These are phyloP conservation scores for Pseudogymnoascus destructans DNA, from an alignment of 2,329 filamentous ascomycete genomes.

Conservation along the genomic window DNA sequence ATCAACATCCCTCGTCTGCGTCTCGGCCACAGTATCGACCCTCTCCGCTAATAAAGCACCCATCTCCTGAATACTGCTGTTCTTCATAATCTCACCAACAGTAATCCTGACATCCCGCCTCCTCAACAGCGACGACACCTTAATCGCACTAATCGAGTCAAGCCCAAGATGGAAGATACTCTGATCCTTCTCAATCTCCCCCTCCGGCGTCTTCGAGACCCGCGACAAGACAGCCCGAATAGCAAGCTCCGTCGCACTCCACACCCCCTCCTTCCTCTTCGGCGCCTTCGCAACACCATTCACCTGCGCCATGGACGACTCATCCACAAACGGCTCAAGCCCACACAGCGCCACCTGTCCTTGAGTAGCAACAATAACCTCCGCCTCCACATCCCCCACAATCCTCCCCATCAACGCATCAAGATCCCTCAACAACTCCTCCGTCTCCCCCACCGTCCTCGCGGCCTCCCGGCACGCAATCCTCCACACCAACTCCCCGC, in stretches of 20 bases:
- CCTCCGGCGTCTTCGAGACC: constrained; percentile 44
- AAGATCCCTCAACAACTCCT: constrained; percentile 42
- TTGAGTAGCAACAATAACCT: constrained; percentile 41
- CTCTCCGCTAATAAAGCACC: background rate
- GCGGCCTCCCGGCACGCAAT: constrained; percentile 52
- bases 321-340: constrained; percentile 33
- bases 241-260: constrained; percentile 27
- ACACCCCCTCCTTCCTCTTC: constrained; percentile 18
- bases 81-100: constrained; percentile 56
- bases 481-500: constrained; percentile 50
- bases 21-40: constrained; percentile 39
- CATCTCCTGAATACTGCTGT: constrained; percentile 39
- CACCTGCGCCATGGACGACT: background rate
- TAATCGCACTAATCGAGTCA: constrained; percentile 83
- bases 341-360: constrained; percentile 51
- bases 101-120: constrained; percentile 46
- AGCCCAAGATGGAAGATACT: constrained; percentile 71
- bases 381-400: constrained; percentile 33
- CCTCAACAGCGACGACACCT: constrained; percentile 56
- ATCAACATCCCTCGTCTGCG: constrained; percentile 29
- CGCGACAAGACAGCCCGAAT: constrained; percentile 36
- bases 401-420: constrained; percentile 47
- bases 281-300: background rate
- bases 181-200: constrained; percentile 43
- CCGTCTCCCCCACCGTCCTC: constrained; percentile 33